phyloP scores from a whole-genome alignment of 495 filamentous ascomycete genomes.

The Cladorrhinum samala region DNA sequence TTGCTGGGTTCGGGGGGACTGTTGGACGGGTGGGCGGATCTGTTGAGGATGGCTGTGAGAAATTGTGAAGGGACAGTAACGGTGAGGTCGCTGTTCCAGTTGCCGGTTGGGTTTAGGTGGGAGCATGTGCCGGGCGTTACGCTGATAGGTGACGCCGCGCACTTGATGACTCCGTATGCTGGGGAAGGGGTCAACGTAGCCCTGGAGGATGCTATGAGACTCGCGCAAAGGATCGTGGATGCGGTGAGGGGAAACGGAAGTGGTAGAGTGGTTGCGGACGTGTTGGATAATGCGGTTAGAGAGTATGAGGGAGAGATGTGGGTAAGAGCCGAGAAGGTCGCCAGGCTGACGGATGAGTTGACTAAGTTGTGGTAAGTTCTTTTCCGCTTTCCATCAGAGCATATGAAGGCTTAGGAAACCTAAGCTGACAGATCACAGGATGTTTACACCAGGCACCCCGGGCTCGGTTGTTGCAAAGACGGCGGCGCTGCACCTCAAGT shows the following conservation, averaged over 20 bases:
- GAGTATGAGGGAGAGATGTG: slow-evolving; percentile 33
- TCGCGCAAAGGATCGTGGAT: slow-evolving; percentile 34
- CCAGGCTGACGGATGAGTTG: slow-evolving; percentile 26
- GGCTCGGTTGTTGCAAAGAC: slow-evolving; percentile 11
- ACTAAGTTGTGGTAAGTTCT: slow-evolving; percentile 15
- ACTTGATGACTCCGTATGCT: slow-evolving; percentile 55
- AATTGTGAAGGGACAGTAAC: slow-evolving; percentile 19
- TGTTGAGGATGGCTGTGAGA: slow-evolving; percentile 22
- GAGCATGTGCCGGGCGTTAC: slow-evolving; percentile 42
- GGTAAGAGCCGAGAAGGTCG: slow-evolving; percentile 24
- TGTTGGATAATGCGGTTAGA: slow-evolving; percentile 24
- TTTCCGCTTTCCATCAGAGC: neutral
- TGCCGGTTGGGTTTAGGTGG: slow-evolving; percentile 49
- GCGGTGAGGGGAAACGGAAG: slow-evolving; percentile 9
- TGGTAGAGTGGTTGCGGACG: slow-evolving; percentile 1
- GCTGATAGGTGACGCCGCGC: slow-evolving; percentile 54
- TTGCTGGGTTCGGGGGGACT: slow-evolving; percentile 18
- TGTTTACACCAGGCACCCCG: slow-evolving; percentile 21
- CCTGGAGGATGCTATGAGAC: slow-evolving; percentile 51
- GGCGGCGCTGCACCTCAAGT: slow-evolving; percentile 12
- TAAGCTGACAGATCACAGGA: neutral
- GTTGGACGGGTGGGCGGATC: slow-evolving; percentile 26
- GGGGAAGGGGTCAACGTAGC: slow-evolving; percentile 56
- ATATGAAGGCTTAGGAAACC: neutral
- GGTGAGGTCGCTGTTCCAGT: slow-evolving; percentile 41